phyloP scores from a whole-genome alignment of 2,329 filamentous ascomycete species.

The Penicillium sp. region DNA sequence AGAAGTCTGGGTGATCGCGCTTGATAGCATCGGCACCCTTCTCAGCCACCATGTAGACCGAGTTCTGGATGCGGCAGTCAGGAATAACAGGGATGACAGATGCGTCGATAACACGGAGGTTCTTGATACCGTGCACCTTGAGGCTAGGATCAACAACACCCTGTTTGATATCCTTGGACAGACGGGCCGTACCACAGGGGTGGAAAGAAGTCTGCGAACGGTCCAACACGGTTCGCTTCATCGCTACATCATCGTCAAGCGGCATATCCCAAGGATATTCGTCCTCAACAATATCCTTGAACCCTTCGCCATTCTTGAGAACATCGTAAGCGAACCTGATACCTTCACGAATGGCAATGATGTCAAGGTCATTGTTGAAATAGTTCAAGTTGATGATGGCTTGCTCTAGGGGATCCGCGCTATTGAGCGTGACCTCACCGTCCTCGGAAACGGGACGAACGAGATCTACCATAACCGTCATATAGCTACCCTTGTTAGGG shows the following conservation, averaged over 20 bases:
- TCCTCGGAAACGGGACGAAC: slow-evolving; percentile 48
- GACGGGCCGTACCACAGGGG: slow-evolving; percentile 57
- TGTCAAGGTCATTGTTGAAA: slow-evolving; percentile 50
- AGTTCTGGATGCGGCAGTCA: slow-evolving; percentile 59
- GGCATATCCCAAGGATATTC: slow-evolving; percentile 64
- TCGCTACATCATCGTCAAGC: slow-evolving; percentile 54
- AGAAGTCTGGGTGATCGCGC: not conserved
- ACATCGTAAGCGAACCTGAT: slow-evolving; percentile 57
- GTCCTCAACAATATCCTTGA: slow-evolving; percentile 45
- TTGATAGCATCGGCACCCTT: slow-evolving; percentile 31
- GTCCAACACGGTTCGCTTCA: slow-evolving; percentile 59
- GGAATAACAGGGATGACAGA: slow-evolving; percentile 57
- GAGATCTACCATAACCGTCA: slow-evolving; percentile 59
- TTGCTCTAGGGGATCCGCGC: slow-evolving; percentile 37
- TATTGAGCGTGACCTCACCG: slow-evolving; percentile 43
- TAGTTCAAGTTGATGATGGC: slow-evolving; percentile 48
- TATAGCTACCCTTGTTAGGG: slow-evolving; percentile 49
- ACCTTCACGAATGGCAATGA: slow-evolving; percentile 61
- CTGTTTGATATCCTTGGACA: slow-evolving; percentile 53
- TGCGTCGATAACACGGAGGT: slow-evolving; percentile 57
- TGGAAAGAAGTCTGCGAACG: slow-evolving; percentile 56
- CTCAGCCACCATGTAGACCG: slow-evolving; percentile 41
- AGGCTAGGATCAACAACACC: slow-evolving; percentile 55
- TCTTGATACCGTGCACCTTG: slow-evolving; percentile 55
- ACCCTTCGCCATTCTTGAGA: slow-evolving; percentile 57